Percentiles rank a stretch among this genome's conserved stretches.
Evolutionary conservation across 108 stramenopile genomes (phyloP).

Genomic region (Skeletonema menzelii): DNA sequence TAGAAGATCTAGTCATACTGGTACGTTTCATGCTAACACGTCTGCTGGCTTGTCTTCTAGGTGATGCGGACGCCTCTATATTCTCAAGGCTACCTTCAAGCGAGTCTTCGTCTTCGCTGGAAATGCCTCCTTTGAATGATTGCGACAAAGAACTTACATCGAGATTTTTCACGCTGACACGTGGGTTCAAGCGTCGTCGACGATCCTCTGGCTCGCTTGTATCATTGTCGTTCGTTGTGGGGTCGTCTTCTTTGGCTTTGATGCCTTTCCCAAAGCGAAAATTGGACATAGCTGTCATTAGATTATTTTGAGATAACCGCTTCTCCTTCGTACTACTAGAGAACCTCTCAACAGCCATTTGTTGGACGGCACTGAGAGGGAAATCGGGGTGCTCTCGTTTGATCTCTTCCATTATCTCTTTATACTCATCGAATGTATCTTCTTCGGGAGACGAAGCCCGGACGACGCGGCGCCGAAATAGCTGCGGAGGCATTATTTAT

Average conservation of each 20-base stretch:
- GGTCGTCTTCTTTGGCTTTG: background rate
- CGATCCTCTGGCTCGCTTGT: background rate
- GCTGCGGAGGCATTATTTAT: background rate
- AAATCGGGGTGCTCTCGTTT: conserved; percentile 17
- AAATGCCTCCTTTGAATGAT: background rate
- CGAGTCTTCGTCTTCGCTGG: background rate
- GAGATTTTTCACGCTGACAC: background rate
- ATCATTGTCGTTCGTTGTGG: background rate
- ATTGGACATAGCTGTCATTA: background rate
- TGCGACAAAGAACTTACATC: background rate
- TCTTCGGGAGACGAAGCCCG: background rate
- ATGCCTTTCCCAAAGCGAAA: conserved; percentile 9
- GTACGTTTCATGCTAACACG: background rate
- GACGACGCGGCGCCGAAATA: background rate
- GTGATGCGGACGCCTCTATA: background rate
- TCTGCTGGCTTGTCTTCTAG: background rate
- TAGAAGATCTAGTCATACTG: background rate
- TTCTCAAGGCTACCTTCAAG: background rate
- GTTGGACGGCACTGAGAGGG: conserved; percentile 5
- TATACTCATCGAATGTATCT: conserved; percentile 12
- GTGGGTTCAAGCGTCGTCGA: background rate
- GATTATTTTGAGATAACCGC: background rate
- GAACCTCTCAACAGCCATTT: conserved; percentile 24
- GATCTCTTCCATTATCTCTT: conserved; percentile 15
- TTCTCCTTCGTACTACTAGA: background rate